Conservation (phyloP, 208 protist genomes). For the Leishmania mexicana region DNA sequence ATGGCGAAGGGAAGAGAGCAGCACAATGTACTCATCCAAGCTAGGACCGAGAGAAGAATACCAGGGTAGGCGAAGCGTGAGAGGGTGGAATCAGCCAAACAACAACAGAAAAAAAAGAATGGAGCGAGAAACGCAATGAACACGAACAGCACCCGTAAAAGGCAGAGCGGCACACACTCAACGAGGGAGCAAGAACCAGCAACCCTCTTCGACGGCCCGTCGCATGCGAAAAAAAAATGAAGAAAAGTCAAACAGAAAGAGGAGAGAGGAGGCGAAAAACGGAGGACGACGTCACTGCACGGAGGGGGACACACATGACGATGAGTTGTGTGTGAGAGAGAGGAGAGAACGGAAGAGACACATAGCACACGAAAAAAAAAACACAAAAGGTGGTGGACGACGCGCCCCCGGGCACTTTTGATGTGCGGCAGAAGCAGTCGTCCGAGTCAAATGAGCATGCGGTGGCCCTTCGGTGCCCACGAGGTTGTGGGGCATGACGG, state of each 20-base stretch:
- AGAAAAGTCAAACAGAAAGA: background rate
- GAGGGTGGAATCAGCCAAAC: background rate
- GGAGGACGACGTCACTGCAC: background rate
- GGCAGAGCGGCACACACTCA: background rate
- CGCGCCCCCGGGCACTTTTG: too few relatives aligned
- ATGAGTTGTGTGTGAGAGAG: too few relatives aligned
- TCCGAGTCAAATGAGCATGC: slow-evolving; percentile 57
- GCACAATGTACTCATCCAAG: background rate
- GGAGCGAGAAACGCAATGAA: background rate
- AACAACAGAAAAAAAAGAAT: background rate
- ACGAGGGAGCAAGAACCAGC: background rate
- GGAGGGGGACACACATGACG: too few relatives aligned
- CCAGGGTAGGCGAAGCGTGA: background rate
- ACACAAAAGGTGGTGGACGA: too few relatives aligned
- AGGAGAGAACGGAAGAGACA: too few relatives aligned
- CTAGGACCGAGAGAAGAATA: background rate
- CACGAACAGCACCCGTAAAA: background rate
- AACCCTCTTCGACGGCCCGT: too few relatives aligned
- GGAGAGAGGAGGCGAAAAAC: background rate
- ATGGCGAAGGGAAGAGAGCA: slow-evolving; percentile 13
- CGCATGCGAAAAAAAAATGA: background rate
- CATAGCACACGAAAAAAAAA: too few relatives aligned
- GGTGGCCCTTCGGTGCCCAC: slow-evolving; percentile 36
- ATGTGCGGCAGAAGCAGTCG: background rate
- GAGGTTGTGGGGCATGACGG: slow-evolving; percentile 21